Evolutionary conservation across 2,329 filamentous ascomycete species (phyloP).

Genomic region (Neospermospora avenae): DNA sequence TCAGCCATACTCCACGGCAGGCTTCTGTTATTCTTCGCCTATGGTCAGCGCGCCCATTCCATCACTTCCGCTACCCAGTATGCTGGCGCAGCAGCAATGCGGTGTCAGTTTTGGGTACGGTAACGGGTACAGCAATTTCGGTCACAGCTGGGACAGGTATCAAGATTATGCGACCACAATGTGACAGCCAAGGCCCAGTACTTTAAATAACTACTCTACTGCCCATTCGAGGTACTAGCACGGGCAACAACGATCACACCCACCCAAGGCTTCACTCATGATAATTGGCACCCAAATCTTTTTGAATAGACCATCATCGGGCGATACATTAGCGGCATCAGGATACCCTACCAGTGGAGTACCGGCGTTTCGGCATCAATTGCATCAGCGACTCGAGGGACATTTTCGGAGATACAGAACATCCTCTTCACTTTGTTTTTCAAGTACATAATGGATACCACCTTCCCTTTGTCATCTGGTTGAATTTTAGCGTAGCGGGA

Average conservation of each 20-base stretch:
- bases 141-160: slow-evolving; percentile 71
- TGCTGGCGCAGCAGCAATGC: slow-evolving; percentile 78
- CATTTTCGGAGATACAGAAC: slow-evolving; percentile 31
- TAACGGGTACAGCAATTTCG: slow-evolving; percentile 72
- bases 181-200: slow-evolving; percentile 60
- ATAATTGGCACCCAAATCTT: slow-evolving; percentile 12
- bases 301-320: slow-evolving; percentile 22
- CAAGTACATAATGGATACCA: slow-evolving; percentile 36
- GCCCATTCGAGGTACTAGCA: slow-evolving; percentile 43
- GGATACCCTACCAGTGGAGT: slow-evolving; percentile 30
- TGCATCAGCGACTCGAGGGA: slow-evolving; percentile 34
- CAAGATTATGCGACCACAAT: slow-evolving; percentile 85
- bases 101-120: slow-evolving; percentile 73
- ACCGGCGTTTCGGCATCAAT: slow-evolving; percentile 30
- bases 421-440: slow-evolving; percentile 16
- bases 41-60: slow-evolving; percentile 71
- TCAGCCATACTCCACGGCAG: slow-evolving; percentile 70
- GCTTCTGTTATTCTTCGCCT: slow-evolving; percentile 77
- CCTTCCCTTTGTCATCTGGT: slow-evolving; percentile 39
- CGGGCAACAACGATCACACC: slow-evolving; percentile 28
- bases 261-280: slow-evolving; percentile 17
- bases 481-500: slow-evolving; percentile 50
- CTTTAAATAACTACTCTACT: slow-evolving; percentile 43
- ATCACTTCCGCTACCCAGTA: slow-evolving; percentile 77
- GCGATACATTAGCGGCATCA: slow-evolving; percentile 34